Evolutionary conservation across 768 basidiomycete genomes (phyloP).

Genomic region (Mycena vitilis): DNA sequence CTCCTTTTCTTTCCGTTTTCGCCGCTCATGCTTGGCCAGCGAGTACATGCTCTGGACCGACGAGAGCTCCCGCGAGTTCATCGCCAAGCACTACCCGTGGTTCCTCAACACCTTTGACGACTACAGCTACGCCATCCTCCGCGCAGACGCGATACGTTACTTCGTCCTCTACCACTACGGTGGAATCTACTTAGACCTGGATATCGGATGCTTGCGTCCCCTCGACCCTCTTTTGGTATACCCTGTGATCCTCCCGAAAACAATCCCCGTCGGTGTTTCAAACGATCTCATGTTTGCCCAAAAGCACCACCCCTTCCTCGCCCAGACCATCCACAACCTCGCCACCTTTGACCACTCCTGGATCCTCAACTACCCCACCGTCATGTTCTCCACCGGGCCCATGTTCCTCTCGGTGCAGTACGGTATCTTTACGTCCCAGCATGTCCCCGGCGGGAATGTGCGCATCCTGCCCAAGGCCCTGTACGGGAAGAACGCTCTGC

Average conservation of each 20-base stretch:
- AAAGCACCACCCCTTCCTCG: constrained; percentile 88
- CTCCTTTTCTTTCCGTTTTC: constrained; percentile 29
- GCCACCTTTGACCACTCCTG: constrained; percentile 93
- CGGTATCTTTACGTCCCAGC: constrained; percentile 80
- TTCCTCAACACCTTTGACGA: constrained; percentile 94
- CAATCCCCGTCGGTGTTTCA: constrained; percentile 96
- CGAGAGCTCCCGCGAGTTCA: constrained; percentile 88
- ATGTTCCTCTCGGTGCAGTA: constrained; percentile 99
- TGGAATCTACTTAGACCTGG: constrained; percentile 95
- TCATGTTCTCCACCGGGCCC: constrained; percentile 99
- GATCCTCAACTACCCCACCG: constrained; percentile 97
- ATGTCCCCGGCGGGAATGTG: constrained; percentile 75
- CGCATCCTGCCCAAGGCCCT: constrained; percentile 94
- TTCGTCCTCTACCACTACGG: constrained; percentile 97
- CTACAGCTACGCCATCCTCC: constrained; percentile 92
- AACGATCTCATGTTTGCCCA: constrained; percentile 97
- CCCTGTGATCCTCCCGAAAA: constrained; percentile 92
- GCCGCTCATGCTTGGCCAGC: constrained; percentile 55
- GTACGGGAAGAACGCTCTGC: constrained; percentile 96
- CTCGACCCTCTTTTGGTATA: constrained; percentile 88
- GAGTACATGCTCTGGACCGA: constrained; percentile 99
- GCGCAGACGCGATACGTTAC: constrained; percentile 98
- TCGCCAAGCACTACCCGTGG: constrained; percentile 88
- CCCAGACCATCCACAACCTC: constrained; percentile 92
- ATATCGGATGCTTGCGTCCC: constrained; percentile 91